A percentile compares a stretch with the other conserved stretches of the same genome.
These are phyloP conservation scores for Linnemannia schmuckeri DNA, from an alignment of 192 early-diverging fungal genomes.

Conservation along the genomic window DNA sequence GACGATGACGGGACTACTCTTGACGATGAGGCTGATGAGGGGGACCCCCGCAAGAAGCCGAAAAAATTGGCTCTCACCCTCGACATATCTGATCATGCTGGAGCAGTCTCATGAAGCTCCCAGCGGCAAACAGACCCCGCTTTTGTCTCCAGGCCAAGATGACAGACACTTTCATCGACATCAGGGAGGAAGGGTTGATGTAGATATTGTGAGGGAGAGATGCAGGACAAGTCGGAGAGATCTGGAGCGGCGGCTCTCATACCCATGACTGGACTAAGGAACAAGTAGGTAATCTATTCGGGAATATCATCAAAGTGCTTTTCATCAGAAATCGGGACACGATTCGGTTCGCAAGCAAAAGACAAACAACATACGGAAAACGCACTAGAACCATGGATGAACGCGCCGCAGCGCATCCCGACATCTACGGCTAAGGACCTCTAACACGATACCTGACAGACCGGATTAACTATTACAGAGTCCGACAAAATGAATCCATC, in stretches of 20 bases:
- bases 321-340: slow-evolving; percentile 1
- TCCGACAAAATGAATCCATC: neutral
- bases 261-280: neutral
- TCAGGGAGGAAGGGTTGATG: neutral
- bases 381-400: neutral
- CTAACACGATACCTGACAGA: neutral
- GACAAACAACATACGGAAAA: slow-evolving; percentile 9
- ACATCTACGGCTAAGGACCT: neutral
- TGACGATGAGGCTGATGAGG: too few relatives aligned
- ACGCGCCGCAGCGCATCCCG: neutral
- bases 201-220: neutral
- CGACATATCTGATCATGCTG: too few relatives aligned
- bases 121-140: neutral
- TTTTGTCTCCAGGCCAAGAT: slow-evolving; percentile 3
- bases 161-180: slow-evolving; percentile 14
- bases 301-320: slow-evolving; percentile 7
- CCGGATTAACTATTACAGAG: slow-evolving; percentile 5
- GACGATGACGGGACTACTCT: neutral
- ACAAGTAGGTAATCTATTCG: neutral
- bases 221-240: too few relatives aligned
- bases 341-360: neutral
- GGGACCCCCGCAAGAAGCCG: too few relatives aligned
- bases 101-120: neutral
- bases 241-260: neutral
- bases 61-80: too few relatives aligned